These are phyloP conservation scores for Blastobotrys illinoisensis DNA, from an alignment of 1,139 yeast genomes.

Conservation along the genomic window DNA sequence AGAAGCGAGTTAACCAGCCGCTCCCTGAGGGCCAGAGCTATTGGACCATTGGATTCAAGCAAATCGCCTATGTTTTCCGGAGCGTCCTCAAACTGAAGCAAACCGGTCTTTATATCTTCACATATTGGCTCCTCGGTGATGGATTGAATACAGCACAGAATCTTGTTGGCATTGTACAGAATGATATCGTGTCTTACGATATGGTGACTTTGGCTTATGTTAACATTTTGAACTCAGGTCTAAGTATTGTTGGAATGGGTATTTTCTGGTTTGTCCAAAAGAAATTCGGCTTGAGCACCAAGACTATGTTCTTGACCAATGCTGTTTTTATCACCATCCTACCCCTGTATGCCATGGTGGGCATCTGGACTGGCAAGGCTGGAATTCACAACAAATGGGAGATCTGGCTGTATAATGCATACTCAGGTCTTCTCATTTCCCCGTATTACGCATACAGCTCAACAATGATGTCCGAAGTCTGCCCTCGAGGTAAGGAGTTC, in stretches of 20 bases:
- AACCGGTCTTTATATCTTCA: constrained; percentile 15
- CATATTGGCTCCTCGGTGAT: constrained; percentile 15
- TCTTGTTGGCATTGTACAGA: constrained; percentile 13
- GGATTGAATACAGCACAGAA: constrained; percentile 15
- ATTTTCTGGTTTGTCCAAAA: constrained; percentile 16
- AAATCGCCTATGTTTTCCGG: constrained; percentile 15
- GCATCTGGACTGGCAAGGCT: constrained; percentile 15
- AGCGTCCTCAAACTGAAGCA: constrained; percentile 16
- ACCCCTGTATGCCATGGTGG: constrained; percentile 20
- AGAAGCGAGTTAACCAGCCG: constrained; percentile 13
- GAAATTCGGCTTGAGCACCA: constrained; percentile 14
- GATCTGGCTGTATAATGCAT: constrained; percentile 17
- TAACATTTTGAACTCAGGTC: constrained; percentile 16
- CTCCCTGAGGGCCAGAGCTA: constrained; percentile 16
- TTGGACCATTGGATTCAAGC: constrained; percentile 16
- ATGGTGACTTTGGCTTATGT: constrained; percentile 12
- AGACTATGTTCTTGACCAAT: constrained; percentile 18
- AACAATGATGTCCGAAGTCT: constrained; percentile 19
- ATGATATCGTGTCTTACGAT: constrained; percentile 14
- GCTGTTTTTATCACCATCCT: constrained; percentile 15
- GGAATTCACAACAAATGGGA: constrained; percentile 20
- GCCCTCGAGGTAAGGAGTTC: constrained; percentile 18
- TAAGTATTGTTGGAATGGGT: constrained; percentile 15
- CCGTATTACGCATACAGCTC: constrained; percentile 19
- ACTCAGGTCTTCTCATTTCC: constrained; percentile 17